Conservation (phyloP, 345 rosid species). For the Moricandia moricandioides region DNA sequence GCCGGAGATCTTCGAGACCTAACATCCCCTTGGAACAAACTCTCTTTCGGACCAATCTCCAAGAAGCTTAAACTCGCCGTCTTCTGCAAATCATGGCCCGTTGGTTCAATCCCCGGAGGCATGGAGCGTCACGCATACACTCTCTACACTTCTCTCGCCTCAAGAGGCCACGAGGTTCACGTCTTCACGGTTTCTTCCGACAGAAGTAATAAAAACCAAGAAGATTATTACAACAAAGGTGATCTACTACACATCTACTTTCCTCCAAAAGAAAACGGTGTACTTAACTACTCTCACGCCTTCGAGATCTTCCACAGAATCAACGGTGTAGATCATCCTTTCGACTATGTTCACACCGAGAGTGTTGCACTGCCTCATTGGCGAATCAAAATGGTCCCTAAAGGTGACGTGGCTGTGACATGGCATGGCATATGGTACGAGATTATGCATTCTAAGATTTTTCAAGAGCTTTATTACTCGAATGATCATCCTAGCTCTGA, state of each 20-base stretch:
- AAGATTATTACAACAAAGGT: constrained; percentile 42
- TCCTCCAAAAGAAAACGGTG: constrained; percentile 60
- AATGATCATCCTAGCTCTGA: constrained; percentile 25
- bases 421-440: constrained; percentile 86
- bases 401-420: constrained; percentile 51
- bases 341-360: constrained; percentile 71
- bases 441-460: constrained; percentile 68
- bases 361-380: constrained; percentile 70
- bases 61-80: constrained; percentile 70
- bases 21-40: constrained; percentile 63
- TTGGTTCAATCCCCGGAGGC: constrained; percentile 59
- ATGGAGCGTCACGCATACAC: constrained; percentile 76
- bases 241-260: constrained; percentile 63
- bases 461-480: constrained; percentile 50
- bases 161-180: constrained; percentile 64
- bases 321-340: constrained; percentile 35
- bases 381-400: constrained; percentile 50
- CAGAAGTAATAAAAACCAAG: constrained; percentile 30
- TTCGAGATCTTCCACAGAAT: constrained; percentile 54
- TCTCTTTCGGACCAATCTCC: constrained; percentile 46
- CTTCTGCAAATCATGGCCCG: constrained; percentile 76
- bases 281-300: constrained; percentile 49
- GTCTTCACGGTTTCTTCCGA: constrained; percentile 69
- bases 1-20: constrained; percentile 60
- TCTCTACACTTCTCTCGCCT: constrained; percentile 55